Conservation (phyloP, 140 eudicot genomes). For the Cichorium intybus region DNA sequence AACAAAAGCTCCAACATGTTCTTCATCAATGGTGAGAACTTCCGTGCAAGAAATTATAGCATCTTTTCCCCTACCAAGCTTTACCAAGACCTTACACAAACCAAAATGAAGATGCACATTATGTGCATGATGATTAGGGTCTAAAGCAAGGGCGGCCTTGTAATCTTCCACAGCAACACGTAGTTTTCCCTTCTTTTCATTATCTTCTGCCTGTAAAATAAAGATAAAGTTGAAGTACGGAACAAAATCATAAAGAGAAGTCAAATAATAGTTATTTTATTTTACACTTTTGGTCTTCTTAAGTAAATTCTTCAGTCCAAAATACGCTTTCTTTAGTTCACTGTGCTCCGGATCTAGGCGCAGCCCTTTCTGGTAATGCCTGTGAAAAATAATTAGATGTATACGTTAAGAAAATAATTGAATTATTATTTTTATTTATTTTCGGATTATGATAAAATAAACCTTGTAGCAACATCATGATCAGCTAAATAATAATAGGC, state of each 20-base stretch:
- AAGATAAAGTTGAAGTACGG: background rate
- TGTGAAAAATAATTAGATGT: slow-evolving; percentile 24
- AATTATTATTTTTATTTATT: background rate
- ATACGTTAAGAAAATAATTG: background rate
- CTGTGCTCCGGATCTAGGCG: slow-evolving; percentile 89
- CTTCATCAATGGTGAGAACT: slow-evolving; percentile 79
- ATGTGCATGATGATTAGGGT: slow-evolving; percentile 63
- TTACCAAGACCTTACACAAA: slow-evolving; percentile 80
- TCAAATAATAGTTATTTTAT: background rate
- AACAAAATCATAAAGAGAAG: background rate
- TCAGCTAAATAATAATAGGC: slow-evolving; percentile 96
- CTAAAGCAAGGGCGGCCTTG: slow-evolving; percentile 74
- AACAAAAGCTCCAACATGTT: slow-evolving; percentile 79
- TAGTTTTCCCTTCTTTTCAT: slow-evolving; percentile 80
- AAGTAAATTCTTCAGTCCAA: slow-evolving; percentile 74
- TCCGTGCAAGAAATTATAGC: slow-evolving; percentile 75
- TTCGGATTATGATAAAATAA: background rate
- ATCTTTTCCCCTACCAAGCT: slow-evolving; percentile 94
- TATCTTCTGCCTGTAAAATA: slow-evolving; percentile 87
- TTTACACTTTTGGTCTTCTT: slow-evolving; percentile 85
- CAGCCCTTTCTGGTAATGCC: slow-evolving; percentile 96
- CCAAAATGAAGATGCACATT: slow-evolving; percentile 83
- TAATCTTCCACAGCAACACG: slow-evolving; percentile 94
- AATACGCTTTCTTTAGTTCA: slow-evolving; percentile 88
- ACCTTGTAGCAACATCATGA: slow-evolving; percentile 96